Conservation (phyloP, 2,329 filamentous ascomycete species). For the Xylariaceae sp. region DNA sequence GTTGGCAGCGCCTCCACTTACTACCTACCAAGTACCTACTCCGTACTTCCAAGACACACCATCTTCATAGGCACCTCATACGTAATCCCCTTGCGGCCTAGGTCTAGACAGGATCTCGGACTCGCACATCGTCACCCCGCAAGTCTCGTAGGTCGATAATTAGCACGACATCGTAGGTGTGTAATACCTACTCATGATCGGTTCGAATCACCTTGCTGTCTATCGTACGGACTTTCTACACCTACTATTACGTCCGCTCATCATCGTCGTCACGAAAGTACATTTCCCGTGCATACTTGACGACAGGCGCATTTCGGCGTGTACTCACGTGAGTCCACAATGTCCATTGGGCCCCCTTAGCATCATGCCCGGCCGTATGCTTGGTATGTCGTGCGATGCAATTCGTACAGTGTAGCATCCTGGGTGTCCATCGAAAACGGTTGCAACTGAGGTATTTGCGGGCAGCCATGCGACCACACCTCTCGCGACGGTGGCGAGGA, state of each 20-base stretch:
- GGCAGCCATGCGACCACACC: constrained; percentile 6
- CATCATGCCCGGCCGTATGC: background rate
- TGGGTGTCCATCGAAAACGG: constrained; percentile 12
- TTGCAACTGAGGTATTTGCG: constrained; percentile 21
- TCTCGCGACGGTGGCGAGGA: constrained; percentile 6
- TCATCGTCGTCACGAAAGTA: constrained; percentile 1
- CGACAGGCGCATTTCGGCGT: background rate
- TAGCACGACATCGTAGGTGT: background rate
- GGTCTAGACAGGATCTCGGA: background rate
- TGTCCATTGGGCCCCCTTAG: background rate
- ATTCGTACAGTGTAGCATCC: constrained; percentile 11
- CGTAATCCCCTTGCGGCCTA: background rate
- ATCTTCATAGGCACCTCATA: background rate
- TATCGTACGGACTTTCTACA: background rate
- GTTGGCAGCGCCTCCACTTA: background rate
- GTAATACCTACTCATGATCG: background rate
- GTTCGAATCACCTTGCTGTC: background rate
- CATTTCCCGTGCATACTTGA: background rate
- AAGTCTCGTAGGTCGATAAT: background rate
- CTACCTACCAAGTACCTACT: background rate
- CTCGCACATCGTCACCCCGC: background rate
- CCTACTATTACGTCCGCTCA: background rate
- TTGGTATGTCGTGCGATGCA: background rate
- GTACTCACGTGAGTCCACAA: background rate
- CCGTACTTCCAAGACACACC: background rate